Base-by-base conservation (phyloP, 495 filamentous ascomycete species). In the Podospora fimiseda region DNA sequence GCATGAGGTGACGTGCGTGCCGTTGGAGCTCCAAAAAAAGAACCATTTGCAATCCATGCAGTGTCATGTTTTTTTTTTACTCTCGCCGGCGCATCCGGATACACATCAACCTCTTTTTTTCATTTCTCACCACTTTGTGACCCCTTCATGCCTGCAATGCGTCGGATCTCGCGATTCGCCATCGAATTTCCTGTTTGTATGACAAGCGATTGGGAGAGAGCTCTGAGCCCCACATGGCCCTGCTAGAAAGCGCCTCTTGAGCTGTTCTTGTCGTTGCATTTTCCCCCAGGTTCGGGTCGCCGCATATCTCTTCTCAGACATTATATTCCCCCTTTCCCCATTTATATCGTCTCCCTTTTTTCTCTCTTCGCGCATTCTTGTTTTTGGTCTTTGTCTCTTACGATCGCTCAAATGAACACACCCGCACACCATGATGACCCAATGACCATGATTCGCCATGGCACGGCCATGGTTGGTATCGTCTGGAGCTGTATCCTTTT, bases 401-500 rank as follows among this genome's bases (percentile, higher is more conserved):
- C 23, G 40, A 40, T 20, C 15, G 8, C 20, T 9, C 11, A 22
- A 22, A 19, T 43, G 36, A 33, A 33, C 27, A 5, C 21, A 37
- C 55, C 47, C 37, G 18, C 53, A 56, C 51, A 42, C n/a, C n/a
- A n/a, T n/a, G n/a, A 68, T 70, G 65, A 50, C 41, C 61, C 67
- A 51, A 73, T 74, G 68, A 65, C 62, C 53, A 55, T 60, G 21
- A 60, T 67, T 27, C 38, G 68, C 53, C 64, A 78, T 54, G 58
- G 66, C 46, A 47, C 73, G 16, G 75, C 77, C 62, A 65, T 64
- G 53, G 67, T 66, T 5, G 76, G 70, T 52, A 58, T 76, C 27
- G 49, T 70, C 56, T 83, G 80, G 80, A 76, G 71, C 50, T 64
- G 65, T 46, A 41, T 69, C 38, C 70, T 83, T 30, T 48, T 77